Evolutionary conservation across 495 filamentous ascomycete genomes (phyloP), one percentile per base, ranked within the genome.

Genomic region (Talaromyces ruber): DNA sequence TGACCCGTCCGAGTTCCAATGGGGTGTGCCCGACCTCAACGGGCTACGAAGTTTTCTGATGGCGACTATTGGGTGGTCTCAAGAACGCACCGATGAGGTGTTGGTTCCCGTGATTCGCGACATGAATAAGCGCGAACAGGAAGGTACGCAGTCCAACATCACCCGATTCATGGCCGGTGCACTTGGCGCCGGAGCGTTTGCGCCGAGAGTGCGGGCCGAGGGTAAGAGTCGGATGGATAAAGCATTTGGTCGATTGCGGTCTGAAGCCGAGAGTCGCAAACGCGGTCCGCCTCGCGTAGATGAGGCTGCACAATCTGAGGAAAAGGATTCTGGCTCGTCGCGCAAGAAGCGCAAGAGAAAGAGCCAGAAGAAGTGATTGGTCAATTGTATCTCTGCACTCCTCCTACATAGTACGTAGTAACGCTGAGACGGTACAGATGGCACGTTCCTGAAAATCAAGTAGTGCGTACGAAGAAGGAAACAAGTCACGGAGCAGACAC

Each of bases 131-230:
- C 78, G 93, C 34, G 86, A 88, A 63, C 79, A 81, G 12, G 94
- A 98, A 72, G 94, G 95, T 1, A 97, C 93, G 21, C 94, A 98
- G 79, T 86, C 84, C 30, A 98, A 98, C 70, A 96, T 98, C 65
- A 98, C 94, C n/a, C 80, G 85, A 25, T 98, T 85, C 69, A 94
- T 98, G 71, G 76, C 79, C 22, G 85, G 86, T 1, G 74, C 73
- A 3, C 83, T 84, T 0, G 87, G 88, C 0, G 79, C 78, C 39
- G 86, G 88, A 55, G 86, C 85, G 1, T 96, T 94, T 79, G 92
- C 92, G 29, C 92, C 91, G 1, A 82, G 90, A 51, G 82, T 83
- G 64, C 82, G 80, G 59, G 66, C 61, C 1, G 82, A 74, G 16
- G 82, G 82, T 34, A 86, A 83, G 61, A 92, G 88, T 79, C 78